These are phyloP conservation scores for Firmiana major DNA, from an alignment of 345 rosid species.

Conservation along the genomic window DNA sequence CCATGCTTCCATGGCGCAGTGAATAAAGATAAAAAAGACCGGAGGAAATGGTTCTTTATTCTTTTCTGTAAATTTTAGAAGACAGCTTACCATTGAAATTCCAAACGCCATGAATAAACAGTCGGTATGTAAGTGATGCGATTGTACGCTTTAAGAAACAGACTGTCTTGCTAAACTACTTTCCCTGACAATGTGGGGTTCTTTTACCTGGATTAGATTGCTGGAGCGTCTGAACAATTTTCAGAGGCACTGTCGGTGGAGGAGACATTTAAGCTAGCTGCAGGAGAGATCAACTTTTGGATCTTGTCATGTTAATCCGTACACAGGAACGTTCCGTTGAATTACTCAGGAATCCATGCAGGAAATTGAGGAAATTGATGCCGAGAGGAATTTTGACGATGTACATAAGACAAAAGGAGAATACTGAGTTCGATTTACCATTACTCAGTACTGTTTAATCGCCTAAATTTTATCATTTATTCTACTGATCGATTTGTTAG, in stretches of 20 bases:
- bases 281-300: too few relatives aligned
- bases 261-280: slow-evolving; percentile 43
- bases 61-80: neutral
- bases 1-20: neutral
- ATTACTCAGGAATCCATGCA: neutral
- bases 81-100: too few relatives aligned
- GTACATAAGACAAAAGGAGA: neutral
- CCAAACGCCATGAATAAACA: neutral
- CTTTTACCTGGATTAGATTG: slow-evolving; percentile 18
- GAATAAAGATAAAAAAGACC: neutral
- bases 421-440: neutral
- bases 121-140: slow-evolving; percentile 3
- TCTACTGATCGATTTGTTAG: neutral
- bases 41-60: neutral
- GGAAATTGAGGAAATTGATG: too few relatives aligned
- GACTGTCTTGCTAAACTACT: neutral
- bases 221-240: slow-evolving; percentile 25
- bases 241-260: slow-evolving; percentile 38
- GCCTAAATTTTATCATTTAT: neutral
- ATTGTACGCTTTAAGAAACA: neutral
- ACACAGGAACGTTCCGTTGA: neutral
- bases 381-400: slow-evolving; percentile 3
- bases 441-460: neutral
- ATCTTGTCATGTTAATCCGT: too few relatives aligned
- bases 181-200: neutral